Percentiles rank a stretch among this genome's conserved stretches.
These are phyloP conservation scores for Pichia deserticola DNA, from an alignment of 805 yeast species.

Conservation along the genomic window DNA sequence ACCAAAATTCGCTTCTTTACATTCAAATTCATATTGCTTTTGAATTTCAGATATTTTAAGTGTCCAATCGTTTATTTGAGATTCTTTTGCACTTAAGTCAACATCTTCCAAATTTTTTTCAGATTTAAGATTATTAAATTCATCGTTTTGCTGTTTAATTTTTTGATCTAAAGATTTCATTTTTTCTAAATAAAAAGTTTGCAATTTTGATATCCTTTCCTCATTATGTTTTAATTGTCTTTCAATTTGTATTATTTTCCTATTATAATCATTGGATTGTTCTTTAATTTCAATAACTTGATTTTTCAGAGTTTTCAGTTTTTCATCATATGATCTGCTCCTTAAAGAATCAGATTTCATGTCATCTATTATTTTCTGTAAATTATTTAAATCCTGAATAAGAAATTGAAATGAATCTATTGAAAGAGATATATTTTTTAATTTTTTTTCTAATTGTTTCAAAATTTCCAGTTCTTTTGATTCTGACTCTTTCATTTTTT, in stretches of 20 bases:
- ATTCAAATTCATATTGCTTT: conserved; percentile 43
- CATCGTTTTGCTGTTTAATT: conserved; percentile 36
- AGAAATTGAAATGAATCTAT: conserved; percentile 51
- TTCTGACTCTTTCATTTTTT: conserved; percentile 42
- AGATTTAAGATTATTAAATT: conserved; percentile 41
- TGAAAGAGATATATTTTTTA: conserved; percentile 45
- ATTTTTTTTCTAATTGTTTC: conserved; percentile 37
- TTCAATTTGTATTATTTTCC: conserved; percentile 40
- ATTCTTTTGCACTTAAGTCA: conserved; percentile 41
- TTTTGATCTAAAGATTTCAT: conserved; percentile 34
- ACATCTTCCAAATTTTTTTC: conserved; percentile 42
- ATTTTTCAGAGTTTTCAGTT: conserved; percentile 24
- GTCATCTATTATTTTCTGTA: conserved; percentile 41
- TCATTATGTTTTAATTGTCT: conserved; percentile 42
- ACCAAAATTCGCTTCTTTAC: conserved; percentile 45
- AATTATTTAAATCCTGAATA: conserved; percentile 37
- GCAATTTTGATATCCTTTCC: conserved; percentile 40
- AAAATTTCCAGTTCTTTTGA: conserved; percentile 33
- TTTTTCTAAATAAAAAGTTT: conserved; percentile 39
- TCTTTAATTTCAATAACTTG: conserved; percentile 35
- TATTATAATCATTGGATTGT: conserved; percentile 32
- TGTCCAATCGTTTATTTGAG: conserved; percentile 35
- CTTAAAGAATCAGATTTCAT: conserved; percentile 38
- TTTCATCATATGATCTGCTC: conserved; percentile 29
- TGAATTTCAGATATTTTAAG: conserved; percentile 31